phyloP scores from a whole-genome alignment of 2,329 filamentous ascomycete species.

The Lizonia empirigonia region DNA sequence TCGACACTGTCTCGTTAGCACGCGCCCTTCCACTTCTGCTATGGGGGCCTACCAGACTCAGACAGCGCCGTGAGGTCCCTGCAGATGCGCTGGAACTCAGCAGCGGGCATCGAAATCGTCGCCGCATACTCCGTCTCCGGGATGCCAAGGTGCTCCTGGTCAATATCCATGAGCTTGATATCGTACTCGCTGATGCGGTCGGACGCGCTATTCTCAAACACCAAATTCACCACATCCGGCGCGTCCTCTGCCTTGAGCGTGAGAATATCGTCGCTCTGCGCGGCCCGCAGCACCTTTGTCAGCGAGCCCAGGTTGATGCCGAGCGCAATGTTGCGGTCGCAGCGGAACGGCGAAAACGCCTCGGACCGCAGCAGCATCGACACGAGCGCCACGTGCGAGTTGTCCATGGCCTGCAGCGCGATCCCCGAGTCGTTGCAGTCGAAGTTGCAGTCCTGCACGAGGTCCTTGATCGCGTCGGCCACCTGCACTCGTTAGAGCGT shows the following conservation, averaged over 20 bases:
- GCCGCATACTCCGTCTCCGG: slow-evolving; percentile 98
- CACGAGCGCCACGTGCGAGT: slow-evolving; percentile 97
- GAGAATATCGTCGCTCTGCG: slow-evolving; percentile 90
- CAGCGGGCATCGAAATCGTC: slow-evolving; percentile 83
- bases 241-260: slow-evolving; percentile 98
- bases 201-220: slow-evolving; percentile 87
- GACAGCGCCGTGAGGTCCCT: slow-evolving; percentile 89
- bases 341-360: slow-evolving; percentile 92
- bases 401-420: slow-evolving; percentile 99
- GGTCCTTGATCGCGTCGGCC: slow-evolving; percentile 98
- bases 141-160: slow-evolving; percentile 98
- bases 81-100: slow-evolving; percentile 94
- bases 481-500: slow-evolving; percentile 62
- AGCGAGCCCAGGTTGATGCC: slow-evolving; percentile 96
- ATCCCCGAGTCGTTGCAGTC: slow-evolving; percentile 99
- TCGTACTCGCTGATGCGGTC: slow-evolving; percentile 98
- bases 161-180: slow-evolving; percentile 99
- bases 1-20: slow-evolving; percentile 69
- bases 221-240: slow-evolving; percentile 91
- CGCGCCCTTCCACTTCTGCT: neutral
- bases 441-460: slow-evolving; percentile 99
- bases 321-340: slow-evolving; percentile 97
- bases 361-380: slow-evolving; percentile 99
- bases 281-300: slow-evolving; percentile 94
- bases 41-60: slow-evolving; percentile 77